Percentiles rank a stretch among this genome's conserved stretches.
Conservation (phyloP, 2,329 filamentous ascomycete genomes). For the Chrysoporthe cubensis region DNA sequence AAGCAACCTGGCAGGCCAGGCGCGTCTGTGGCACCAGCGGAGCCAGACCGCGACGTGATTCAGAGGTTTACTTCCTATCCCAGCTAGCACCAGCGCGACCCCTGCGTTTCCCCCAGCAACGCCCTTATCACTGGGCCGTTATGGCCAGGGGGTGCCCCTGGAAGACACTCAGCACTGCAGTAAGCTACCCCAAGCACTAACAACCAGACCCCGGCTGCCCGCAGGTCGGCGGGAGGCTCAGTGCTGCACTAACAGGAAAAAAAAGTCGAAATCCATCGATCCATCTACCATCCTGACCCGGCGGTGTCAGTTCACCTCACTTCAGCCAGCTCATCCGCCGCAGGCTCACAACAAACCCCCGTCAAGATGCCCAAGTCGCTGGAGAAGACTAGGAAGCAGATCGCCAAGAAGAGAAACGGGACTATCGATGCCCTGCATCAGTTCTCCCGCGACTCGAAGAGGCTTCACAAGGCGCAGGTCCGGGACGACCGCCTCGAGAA, state of each 20-base stretch:
- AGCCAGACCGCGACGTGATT: constrained; percentile 17
- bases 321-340: too few relatives aligned
- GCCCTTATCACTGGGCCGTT: not conserved
- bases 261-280: constrained; percentile 16
- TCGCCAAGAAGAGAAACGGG: constrained; percentile 82
- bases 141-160: not conserved
- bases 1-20: not conserved
- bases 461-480: constrained; percentile 76
- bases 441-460: constrained; percentile 83
- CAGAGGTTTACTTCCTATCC: constrained; percentile 14
- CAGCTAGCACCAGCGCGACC: not conserved
- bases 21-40: constrained; percentile 16
- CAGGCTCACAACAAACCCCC: too few relatives aligned
- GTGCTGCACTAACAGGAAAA: constrained; percentile 11
- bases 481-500: constrained; percentile 83
- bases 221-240: not conserved
- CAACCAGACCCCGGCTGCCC: not conserved
- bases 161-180: too few relatives aligned
- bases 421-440: constrained; percentile 79
- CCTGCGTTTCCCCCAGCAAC: constrained; percentile 15
- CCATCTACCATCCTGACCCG: not conserved
- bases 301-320: not conserved
- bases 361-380: constrained; percentile 74
- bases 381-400: constrained; percentile 84
- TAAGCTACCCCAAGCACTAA: not conserved